phyloP scores from a whole-genome alignment of 148 eudicot genomes.

The Gaultheria prostrata region DNA sequence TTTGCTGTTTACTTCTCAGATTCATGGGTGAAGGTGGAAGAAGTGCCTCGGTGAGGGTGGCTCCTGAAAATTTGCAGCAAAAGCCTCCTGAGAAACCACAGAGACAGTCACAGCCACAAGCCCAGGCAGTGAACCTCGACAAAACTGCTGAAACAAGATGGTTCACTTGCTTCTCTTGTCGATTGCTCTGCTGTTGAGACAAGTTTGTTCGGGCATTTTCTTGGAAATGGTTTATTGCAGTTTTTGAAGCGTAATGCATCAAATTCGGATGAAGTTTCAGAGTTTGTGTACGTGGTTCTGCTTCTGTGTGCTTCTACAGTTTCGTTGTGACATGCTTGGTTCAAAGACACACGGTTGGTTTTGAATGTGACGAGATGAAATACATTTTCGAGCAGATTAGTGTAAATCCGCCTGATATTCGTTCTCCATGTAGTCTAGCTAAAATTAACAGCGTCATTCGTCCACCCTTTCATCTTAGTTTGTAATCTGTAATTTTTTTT shows the following conservation, averaged over 20 bases:
- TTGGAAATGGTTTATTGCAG: background rate
- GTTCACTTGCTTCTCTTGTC: constrained; percentile 33
- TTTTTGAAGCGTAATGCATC: background rate
- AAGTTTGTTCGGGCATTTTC: background rate
- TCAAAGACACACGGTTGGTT: background rate
- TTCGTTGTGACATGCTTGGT: background rate
- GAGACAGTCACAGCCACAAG: constrained; percentile 9
- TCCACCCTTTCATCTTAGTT: background rate
- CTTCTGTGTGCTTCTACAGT: background rate
- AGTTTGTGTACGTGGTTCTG: background rate
- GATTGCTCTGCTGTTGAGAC: constrained; percentile 30
- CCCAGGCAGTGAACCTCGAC: background rate
- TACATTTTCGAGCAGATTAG: background rate
- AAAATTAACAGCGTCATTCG: background rate
- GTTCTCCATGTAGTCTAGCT: constrained; percentile 12
- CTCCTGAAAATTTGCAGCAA: constrained; percentile 13
- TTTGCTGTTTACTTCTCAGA: constrained; percentile 25
- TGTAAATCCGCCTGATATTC: constrained; percentile 2
- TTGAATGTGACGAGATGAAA: background rate
- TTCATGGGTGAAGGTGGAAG: constrained; percentile 26
- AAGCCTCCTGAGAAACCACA: constrained; percentile 18
- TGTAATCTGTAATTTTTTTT: background rate
- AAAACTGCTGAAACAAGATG: constrained; percentile 22
- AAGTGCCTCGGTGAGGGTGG: constrained; percentile 12
- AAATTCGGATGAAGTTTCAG: background rate